These are phyloP conservation scores for Vaccinium vitisidaea DNA, from an alignment of 148 eudicot species.

Conservation along the genomic window DNA sequence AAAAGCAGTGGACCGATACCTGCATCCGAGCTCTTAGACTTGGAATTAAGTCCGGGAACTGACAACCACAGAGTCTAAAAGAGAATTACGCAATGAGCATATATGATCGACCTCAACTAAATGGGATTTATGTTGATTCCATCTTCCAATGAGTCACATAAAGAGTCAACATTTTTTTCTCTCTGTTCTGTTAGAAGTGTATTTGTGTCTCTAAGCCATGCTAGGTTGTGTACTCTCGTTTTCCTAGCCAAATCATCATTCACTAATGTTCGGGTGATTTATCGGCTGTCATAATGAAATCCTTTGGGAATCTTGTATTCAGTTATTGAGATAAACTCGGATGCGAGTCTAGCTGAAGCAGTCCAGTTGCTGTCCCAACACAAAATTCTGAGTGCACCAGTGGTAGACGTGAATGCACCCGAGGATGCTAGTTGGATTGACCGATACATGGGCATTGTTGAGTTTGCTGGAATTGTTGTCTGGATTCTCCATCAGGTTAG, in stretches of 20 bases:
- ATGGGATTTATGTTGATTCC: neutral
- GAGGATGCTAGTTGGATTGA: conserved; percentile 94
- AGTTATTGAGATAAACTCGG: conserved; percentile 80
- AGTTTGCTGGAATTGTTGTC: conserved; percentile 95
- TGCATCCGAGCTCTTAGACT: neutral
- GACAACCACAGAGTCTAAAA: neutral
- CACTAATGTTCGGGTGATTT: neutral
- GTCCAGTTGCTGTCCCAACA: conserved; percentile 75
- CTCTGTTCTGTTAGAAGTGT: neutral
- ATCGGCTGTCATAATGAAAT: neutral
- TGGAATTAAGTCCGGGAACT: neutral
- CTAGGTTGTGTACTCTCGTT: neutral
- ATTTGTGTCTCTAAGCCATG: neutral
- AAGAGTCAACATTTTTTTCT: neutral
- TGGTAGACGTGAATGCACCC: conserved; percentile 74
- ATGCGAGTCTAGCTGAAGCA: conserved; percentile 80
- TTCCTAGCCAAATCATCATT: neutral
- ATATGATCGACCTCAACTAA: neutral
- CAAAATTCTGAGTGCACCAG: conserved; percentile 85
- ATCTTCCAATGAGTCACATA: neutral
- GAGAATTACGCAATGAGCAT: neutral
- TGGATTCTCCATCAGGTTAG: conserved; percentile 94
- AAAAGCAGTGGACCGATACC: neutral
- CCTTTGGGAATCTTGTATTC: conserved; percentile 10
- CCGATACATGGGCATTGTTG: conserved; percentile 84